Percentiles rank a stretch among this genome's conserved stretches.
phyloP scores from a whole-genome alignment of 2,329 filamentous ascomycete species.

The Calonectria hongkongensis region DNA sequence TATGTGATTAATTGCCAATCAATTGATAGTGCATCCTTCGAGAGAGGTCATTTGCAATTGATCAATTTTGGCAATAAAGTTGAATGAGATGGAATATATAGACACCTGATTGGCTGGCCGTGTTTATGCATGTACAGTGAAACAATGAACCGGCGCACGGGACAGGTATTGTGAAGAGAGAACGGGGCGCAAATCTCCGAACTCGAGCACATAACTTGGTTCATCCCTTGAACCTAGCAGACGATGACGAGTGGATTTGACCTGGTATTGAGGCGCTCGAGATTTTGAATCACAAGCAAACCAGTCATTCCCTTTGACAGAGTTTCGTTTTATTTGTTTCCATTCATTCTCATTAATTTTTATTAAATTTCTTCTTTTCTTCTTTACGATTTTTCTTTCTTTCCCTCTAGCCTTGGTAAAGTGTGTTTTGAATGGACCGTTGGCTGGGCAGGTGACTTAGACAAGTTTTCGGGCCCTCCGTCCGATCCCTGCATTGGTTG shows the following conservation, averaged over 20 bases:
- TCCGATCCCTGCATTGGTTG: constrained; percentile 12
- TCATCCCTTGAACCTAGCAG: constrained; percentile 5
- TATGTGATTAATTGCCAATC: neutral
- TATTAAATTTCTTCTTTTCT: no score
- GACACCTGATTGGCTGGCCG: constrained; percentile 45
- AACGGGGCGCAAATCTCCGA: constrained; percentile 53
- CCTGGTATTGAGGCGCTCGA: neutral
- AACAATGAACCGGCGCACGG: constrained; percentile 44
- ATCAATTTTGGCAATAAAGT: constrained; percentile 29
- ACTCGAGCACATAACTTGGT: constrained; percentile 38
- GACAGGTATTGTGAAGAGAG: constrained; percentile 48
- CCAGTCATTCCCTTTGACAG: no score
- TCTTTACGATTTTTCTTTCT: neutral
- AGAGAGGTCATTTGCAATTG: constrained; percentile 36
- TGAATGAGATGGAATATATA: constrained; percentile 36
- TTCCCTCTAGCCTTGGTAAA: neutral
- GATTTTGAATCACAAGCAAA: neutral
- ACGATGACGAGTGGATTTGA: neutral
- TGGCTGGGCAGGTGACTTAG: constrained; percentile 21
- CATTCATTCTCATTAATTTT: no score
- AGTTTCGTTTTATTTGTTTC: no score
- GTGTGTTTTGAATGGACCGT: constrained; percentile 9
- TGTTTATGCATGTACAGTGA: constrained; percentile 44
- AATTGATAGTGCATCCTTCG: neutral
- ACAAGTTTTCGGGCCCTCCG: constrained; percentile 7